Base-by-base conservation (phyloP, 1,284 basidiomycete species). In the Coriolopsis trogii region DNA sequence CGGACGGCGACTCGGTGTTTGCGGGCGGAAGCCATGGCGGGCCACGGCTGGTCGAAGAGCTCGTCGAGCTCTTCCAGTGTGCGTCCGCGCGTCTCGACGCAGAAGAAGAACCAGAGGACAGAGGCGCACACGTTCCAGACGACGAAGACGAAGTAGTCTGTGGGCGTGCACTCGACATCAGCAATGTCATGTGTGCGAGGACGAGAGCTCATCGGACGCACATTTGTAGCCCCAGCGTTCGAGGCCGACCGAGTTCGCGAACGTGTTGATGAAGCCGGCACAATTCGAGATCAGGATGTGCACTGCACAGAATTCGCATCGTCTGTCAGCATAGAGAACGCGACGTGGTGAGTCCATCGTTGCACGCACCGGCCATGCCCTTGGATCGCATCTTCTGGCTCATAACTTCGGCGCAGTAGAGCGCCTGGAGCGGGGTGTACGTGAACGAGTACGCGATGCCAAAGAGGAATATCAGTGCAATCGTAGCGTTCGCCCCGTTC, bases 111-210 rank as follows among this genome's bases (percentile, higher is more conserved):
- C 51, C 51, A 52, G 31, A 52, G 51, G 4, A 26, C 18, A 13
- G 40, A 13, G n/a, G 51, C 51, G 51, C 44, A 47, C 25, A 46
- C 41, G 44, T 52, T 41, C 51, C 51, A 52, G 40, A 43, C 51
- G 45, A 52, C 51, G 45, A 52, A 52, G 25, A 52, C 51, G 51
- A 52, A 52, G 51, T 52, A 52, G 51, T 52, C n/a, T n/a, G n/a
- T n/a, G n/a, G n/a, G n/a, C n/a, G n/a, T n/a, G n/a, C n/a, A n/a
- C n/a, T n/a, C n/a, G n/a, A n/a, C n/a, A n/a, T n/a, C n/a, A n/a
- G n/a, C n/a, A n/a, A n/a, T n/a, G n/a, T n/a, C n/a, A n/a, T n/a
- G n/a, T n/a, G n/a, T n/a, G n/a, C n/a, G n/a, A n/a, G n/a, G n/a
- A n/a, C n/a, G n/a, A n/a, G n/a, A n/a, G n/a, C n/a, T n/a, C n/a